These are phyloP conservation scores for Clavariopsis aquatica DNA, from an alignment of 495 filamentous ascomycete species.

Conservation along the genomic window DNA sequence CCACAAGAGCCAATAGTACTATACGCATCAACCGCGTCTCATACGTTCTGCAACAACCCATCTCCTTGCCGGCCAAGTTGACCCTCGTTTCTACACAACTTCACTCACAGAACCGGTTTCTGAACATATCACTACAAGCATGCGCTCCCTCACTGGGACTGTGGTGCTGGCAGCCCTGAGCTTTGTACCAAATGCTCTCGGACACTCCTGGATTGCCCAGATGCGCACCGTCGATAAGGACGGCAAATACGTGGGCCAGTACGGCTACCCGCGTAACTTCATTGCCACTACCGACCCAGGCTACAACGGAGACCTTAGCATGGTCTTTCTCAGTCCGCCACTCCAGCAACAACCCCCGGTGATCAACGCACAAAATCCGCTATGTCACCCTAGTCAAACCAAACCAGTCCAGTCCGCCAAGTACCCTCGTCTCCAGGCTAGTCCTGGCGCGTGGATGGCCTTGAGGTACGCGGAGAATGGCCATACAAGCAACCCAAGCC, in stretches of 20 bases:
- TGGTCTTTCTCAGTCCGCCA: constrained; percentile 55
- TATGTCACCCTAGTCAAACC: constrained; percentile 60
- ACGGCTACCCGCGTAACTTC: constrained; percentile 69
- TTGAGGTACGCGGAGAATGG: constrained; percentile 83
- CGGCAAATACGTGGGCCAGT: constrained; percentile 68
- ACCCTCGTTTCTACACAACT: neutral
- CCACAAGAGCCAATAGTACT: neutral
- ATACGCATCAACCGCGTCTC: neutral
- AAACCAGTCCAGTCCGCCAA: constrained; percentile 55
- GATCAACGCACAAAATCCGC: constrained; percentile 46
- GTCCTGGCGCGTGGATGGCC: constrained; percentile 68
- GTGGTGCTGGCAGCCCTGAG: constrained; percentile 35
- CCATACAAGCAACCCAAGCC: constrained; percentile 70
- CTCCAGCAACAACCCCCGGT: constrained; percentile 41
- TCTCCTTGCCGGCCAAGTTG: constrained; percentile 1
- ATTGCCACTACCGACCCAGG: constrained; percentile 51
- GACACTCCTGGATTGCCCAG: constrained; percentile 80
- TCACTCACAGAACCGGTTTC: neutral
- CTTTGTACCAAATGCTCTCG: constrained; percentile 40
- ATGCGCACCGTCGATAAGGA: constrained; percentile 67
- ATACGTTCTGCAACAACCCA: neutral
- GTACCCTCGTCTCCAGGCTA: constrained; percentile 65
- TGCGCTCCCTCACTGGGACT: constrained; percentile 38
- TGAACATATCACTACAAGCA: neutral
- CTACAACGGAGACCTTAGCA: constrained; percentile 55